phyloP scores from a whole-genome alignment of 2,329 filamentous ascomycete species.

The Passalora sequoiae region DNA sequence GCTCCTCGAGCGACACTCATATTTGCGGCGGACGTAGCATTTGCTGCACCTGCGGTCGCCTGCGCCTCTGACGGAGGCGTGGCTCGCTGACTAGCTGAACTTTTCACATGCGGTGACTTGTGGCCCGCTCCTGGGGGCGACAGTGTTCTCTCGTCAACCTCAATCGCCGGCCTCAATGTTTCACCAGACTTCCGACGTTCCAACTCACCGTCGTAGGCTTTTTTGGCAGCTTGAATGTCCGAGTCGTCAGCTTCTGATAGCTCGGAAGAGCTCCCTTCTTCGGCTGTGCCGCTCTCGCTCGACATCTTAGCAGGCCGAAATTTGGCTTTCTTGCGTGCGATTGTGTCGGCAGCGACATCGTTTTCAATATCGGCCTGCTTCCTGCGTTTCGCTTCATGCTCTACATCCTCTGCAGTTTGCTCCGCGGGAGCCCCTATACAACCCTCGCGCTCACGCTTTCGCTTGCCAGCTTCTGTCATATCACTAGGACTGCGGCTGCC shows the following conservation, averaged over 20 bases:
- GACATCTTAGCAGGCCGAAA: background rate
- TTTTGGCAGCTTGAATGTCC: slow-evolving; percentile 10
- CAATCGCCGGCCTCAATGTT: slow-evolving; percentile 7
- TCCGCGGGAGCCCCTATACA: slow-evolving; percentile 6
- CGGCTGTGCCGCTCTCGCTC: background rate
- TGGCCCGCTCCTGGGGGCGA: slow-evolving; percentile 10
- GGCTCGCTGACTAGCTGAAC: background rate
- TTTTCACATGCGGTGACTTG: background rate
- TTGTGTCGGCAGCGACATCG: slow-evolving; percentile 7
- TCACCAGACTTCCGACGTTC: slow-evolving; percentile 8
- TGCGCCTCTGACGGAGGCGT: background rate
- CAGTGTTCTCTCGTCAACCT: slow-evolving; percentile 9
- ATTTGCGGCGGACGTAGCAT: background rate
- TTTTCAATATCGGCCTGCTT: slow-evolving; percentile 4
- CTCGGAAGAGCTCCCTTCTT: slow-evolving; percentile 3
- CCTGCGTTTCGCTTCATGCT: slow-evolving; percentile 10
- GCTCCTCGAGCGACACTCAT: background rate
- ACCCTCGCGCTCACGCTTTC: background rate
- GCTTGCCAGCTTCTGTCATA: slow-evolving; percentile 3
- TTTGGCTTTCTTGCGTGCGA: slow-evolving; percentile 2
- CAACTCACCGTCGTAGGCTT: slow-evolving; percentile 14
- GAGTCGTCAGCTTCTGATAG: slow-evolving; percentile 7
- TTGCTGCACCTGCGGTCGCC: background rate
- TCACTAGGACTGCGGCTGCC: background rate
- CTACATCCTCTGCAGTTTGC: slow-evolving; percentile 5